A percentile compares a stretch with the other conserved stretches of the same genome.
These are phyloP conservation scores for Fomes fomentarius DNA, from an alignment of 1,284 basidiomycete species.

Conservation along the genomic window DNA sequence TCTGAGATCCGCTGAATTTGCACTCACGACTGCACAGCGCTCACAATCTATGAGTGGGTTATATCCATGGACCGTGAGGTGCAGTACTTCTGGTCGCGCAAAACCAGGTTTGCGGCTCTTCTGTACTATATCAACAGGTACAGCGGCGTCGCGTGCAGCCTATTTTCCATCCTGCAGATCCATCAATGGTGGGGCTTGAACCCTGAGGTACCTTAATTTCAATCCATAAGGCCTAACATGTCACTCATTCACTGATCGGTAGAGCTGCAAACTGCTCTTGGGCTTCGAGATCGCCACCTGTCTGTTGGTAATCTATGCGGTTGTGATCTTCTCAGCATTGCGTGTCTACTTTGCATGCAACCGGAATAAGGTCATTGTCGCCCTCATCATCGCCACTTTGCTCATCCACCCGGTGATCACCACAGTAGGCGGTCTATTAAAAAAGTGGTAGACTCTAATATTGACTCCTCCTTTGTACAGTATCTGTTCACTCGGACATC, in stretches of 20 bases:
- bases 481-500: neutral
- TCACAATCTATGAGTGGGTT: too few species aligned
- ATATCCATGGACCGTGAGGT: slow-evolving; percentile 3
- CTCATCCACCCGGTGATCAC: neutral
- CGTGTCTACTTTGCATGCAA: neutral
- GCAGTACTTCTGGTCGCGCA: neutral
- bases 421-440: neutral
- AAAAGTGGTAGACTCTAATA: neutral
- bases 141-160: neutral
- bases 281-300: neutral
- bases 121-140: slow-evolving; percentile 7
- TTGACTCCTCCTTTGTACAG: neutral
- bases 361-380: neutral
- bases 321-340: neutral
- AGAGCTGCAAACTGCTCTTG: neutral
- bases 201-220: neutral
- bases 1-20: too few species aligned
- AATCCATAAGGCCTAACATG: too few species aligned
- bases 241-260: neutral
- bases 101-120: neutral
- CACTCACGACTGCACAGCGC: too few species aligned
- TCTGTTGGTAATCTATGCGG: neutral
- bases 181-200: neutral
- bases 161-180: neutral
- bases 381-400: neutral